These are phyloP conservation scores for Aspergillus pseudotamarii DNA, from an alignment of 2,329 filamentous ascomycete genomes.

Conservation along the genomic window DNA sequence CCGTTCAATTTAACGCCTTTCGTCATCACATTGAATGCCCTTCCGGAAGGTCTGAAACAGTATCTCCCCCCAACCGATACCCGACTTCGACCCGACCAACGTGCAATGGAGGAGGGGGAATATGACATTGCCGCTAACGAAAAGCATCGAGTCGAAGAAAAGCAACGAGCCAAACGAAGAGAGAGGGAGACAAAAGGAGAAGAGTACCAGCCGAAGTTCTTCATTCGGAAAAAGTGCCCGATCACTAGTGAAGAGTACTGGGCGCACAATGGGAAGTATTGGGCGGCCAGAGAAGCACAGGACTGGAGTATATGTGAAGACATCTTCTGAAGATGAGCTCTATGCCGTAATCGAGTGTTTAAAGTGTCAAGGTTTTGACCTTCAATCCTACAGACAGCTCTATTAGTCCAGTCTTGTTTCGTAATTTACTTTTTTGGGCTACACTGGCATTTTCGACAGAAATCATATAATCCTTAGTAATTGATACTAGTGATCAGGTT, in stretches of 20 bases:
- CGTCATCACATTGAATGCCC: constrained; percentile 88
- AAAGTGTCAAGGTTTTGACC: neutral
- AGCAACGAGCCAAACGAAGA: constrained; percentile 76
- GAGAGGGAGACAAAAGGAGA: constrained; percentile 76
- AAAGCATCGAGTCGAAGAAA: constrained; percentile 93
- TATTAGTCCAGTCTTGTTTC: neutral
- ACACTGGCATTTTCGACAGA: neutral
- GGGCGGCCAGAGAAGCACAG: constrained; percentile 66
- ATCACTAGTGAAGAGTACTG: constrained; percentile 88
- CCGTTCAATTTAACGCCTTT: constrained; percentile 98
- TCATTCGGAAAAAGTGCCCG: constrained; percentile 70
- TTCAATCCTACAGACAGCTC: neutral
- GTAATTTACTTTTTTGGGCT: neutral
- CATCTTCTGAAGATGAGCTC: constrained; percentile 56
- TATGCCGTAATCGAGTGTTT: neutral
- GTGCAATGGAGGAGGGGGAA: constrained; percentile 97
- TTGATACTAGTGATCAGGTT: neutral
- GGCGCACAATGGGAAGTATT: constrained; percentile 87
- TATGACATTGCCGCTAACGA: constrained; percentile 92
- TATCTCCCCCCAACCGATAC: constrained; percentile 91
- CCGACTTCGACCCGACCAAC: constrained; percentile 87
- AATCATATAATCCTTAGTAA: neutral
- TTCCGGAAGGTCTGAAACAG: constrained; percentile 77
- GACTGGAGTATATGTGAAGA: constrained; percentile 75
- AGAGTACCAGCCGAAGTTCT: constrained; percentile 85